Conservation (phyloP, 1,284 basidiomycete genomes). For the Ganoderma multipileum region DNA sequence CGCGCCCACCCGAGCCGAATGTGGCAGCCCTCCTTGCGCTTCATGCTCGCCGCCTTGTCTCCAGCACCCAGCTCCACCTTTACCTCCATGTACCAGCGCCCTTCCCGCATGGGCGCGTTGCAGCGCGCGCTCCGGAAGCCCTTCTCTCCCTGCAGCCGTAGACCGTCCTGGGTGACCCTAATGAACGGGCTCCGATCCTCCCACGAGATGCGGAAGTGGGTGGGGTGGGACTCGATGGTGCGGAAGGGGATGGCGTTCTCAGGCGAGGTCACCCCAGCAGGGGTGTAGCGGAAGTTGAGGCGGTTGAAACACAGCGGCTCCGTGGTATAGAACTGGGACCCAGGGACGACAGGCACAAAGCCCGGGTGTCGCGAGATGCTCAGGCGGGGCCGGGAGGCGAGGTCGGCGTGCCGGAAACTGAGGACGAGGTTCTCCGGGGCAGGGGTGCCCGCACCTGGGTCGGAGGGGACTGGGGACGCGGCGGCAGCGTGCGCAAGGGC, state of each 20-base stretch:
- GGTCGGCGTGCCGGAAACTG: conserved; percentile 62
- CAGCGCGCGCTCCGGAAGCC: conserved; percentile 92
- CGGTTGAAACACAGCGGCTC: conserved; percentile 78
- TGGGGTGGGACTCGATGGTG: conserved; percentile 81
- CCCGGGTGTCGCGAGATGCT: conserved; percentile 74
- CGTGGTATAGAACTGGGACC: conserved; percentile 65
- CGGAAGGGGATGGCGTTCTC: conserved; percentile 69
- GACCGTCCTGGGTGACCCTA: conserved; percentile 83
- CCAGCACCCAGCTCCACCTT: conserved; percentile 81
- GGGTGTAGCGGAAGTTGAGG: conserved; percentile 80
- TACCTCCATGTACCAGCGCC: conserved; percentile 96
- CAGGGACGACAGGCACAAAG: conserved; percentile 64
- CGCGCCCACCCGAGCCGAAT: conserved; percentile 93
- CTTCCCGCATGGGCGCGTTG: conserved; percentile 90
- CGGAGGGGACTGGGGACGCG: conserved; percentile 55
- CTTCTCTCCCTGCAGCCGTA: conserved; percentile 81
- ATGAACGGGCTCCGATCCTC: conserved; percentile 86
- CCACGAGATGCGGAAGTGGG: conserved; percentile 78
- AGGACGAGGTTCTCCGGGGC: conserved; percentile 56
- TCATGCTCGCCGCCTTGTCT: conserved; percentile 55
- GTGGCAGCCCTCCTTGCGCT: conserved; percentile 74
- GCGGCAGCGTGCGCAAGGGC: conserved; percentile 42
- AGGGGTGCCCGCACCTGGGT: conserved; percentile 39
- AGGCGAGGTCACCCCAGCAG: conserved; percentile 75
- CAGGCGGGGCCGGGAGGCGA: conserved; percentile 69